Percentiles rank a stretch among this genome's conserved stretches.
These are phyloP conservation scores for Aureobasidium sp. DNA, from an alignment of 2,329 filamentous ascomycete species.

Conservation along the genomic window DNA sequence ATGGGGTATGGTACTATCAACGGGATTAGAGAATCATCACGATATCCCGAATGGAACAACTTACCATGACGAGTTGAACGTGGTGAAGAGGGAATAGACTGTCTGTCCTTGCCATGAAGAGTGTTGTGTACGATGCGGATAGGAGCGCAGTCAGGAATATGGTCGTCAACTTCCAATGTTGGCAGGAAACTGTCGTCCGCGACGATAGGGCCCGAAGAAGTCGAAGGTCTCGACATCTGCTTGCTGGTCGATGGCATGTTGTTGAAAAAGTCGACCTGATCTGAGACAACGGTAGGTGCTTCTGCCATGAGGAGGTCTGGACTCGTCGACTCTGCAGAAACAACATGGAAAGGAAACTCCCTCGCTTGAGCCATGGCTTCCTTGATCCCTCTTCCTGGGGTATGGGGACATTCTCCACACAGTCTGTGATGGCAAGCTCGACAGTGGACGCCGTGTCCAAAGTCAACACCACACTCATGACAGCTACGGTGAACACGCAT, in stretches of 20 bases:
- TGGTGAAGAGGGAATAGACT: background rate
- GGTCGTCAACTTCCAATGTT: constrained; percentile 3
- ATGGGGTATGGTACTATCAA: background rate
- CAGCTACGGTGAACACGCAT: constrained; percentile 12
- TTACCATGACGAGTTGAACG: constrained; percentile 8
- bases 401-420: constrained; percentile 8
- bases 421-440: constrained; percentile 6
- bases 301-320: background rate
- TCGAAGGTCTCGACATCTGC: background rate
- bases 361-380: constrained; percentile 13
- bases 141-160: background rate
- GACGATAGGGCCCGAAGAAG: background rate
- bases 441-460: constrained; percentile 9
- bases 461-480: constrained; percentile 13
- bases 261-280: background rate
- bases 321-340: background rate
- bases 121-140: background rate
- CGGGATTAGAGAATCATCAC: background rate
- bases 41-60: background rate
- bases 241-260: background rate
- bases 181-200: background rate
- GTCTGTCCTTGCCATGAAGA: background rate
- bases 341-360: constrained; percentile 7
- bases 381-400: constrained; percentile 5
- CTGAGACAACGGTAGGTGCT: background rate